Conservation (phyloP, 148 eudicot species). For the Mesembryanthemum crystallinum region DNA sequence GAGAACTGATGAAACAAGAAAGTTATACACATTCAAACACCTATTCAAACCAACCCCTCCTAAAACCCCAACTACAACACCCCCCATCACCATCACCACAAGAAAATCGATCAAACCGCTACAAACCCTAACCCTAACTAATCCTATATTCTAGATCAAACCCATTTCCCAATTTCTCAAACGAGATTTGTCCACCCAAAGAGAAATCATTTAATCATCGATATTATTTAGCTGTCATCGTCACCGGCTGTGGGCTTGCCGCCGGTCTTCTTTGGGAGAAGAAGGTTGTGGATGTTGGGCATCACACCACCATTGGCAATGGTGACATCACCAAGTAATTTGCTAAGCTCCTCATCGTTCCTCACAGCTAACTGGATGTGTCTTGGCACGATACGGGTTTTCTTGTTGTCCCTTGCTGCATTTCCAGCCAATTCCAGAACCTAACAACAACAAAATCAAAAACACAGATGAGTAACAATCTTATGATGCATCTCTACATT, state of each 20-base stretch:
- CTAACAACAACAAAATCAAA: slow-evolving; percentile 24
- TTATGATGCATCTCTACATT: too few relatives aligned
- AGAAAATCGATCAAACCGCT: neutral
- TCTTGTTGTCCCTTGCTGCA: slow-evolving; percentile 91
- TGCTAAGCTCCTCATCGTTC: slow-evolving; percentile 83
- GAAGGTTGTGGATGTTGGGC: slow-evolving; percentile 86
- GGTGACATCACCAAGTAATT: slow-evolving; percentile 79
- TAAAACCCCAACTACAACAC: neutral
- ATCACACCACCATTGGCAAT: slow-evolving; percentile 91
- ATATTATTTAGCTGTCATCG: slow-evolving; percentile 36
- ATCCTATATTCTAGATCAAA: slow-evolving; percentile 6
- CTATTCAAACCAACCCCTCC: slow-evolving; percentile 2
- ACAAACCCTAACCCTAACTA: slow-evolving; percentile 13
- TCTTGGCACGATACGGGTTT: slow-evolving; percentile 74
- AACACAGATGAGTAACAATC: too few relatives aligned
- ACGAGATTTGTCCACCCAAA: neutral
- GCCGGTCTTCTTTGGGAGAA: slow-evolving; percentile 66
- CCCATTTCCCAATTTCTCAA: neutral
- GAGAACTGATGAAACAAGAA: slow-evolving; percentile 7
- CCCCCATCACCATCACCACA: neutral
- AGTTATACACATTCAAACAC: slow-evolving; percentile 23
- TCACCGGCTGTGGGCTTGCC: slow-evolving; percentile 44
- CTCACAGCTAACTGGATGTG: slow-evolving; percentile 82
- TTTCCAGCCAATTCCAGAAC: slow-evolving; percentile 88
- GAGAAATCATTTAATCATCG: neutral